phyloP scores from a whole-genome alignment of 495 filamentous ascomycete species.

The Penicillium canescens region DNA sequence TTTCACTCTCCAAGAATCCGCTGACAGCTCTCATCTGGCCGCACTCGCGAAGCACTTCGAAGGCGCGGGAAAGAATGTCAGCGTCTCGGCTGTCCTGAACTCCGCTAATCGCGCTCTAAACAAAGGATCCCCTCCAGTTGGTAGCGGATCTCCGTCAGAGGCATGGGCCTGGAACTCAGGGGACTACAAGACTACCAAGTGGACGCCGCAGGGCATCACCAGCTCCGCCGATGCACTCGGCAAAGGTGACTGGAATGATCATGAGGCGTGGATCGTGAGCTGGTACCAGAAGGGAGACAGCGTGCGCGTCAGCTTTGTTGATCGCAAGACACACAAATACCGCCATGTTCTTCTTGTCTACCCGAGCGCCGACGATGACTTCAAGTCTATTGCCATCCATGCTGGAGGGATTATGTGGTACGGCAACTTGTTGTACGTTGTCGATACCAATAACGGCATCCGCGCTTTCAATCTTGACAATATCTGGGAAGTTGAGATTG shows the following conservation, averaged over 20 bases:
- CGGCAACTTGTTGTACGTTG: slow-evolving; percentile 32
- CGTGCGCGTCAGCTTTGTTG: slow-evolving; percentile 36
- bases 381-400: slow-evolving; percentile 28
- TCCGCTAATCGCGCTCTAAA: slow-evolving; percentile 37
- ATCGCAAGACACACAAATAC: slow-evolving; percentile 32
- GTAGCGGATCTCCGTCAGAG: slow-evolving; percentile 26
- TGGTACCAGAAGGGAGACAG: slow-evolving; percentile 38
- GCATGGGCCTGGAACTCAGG: slow-evolving; percentile 29
- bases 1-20: slow-evolving; percentile 13
- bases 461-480: slow-evolving; percentile 34
- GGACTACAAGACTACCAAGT: slow-evolving; percentile 33
- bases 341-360: slow-evolving; percentile 40
- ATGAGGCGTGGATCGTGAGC: slow-evolving; percentile 35
- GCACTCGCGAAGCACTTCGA: slow-evolving; percentile 18
- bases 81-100: slow-evolving; percentile 32
- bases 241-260: slow-evolving; percentile 30
- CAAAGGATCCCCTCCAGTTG: slow-evolving; percentile 12
- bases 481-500: slow-evolving; percentile 32
- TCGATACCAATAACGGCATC: slow-evolving; percentile 31
- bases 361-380: slow-evolving; percentile 29
- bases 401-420: slow-evolving; percentile 39
- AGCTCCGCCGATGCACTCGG: slow-evolving; percentile 37
- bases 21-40: slow-evolving; percentile 13
- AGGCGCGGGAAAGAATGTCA: slow-evolving; percentile 20
- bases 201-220: slow-evolving; percentile 42